phyloP scores from a whole-genome alignment of 257 asterid species.

The Agastache rugosa region DNA sequence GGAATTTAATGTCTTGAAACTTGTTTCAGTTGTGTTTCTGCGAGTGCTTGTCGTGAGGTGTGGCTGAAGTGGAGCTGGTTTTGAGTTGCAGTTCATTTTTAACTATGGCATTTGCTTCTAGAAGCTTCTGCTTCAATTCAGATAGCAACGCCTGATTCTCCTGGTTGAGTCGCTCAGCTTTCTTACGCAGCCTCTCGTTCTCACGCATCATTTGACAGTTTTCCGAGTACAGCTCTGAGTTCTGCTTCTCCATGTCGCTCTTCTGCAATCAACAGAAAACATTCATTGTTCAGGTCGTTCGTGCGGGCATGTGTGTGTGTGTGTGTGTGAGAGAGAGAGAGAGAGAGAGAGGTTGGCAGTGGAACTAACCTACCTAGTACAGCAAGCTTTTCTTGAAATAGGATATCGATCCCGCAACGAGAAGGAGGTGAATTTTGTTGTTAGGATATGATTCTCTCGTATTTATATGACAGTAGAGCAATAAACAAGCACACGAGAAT shows the following conservation, averaged over 20 bases:
- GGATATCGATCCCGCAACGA: neutral
- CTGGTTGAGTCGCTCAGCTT: constrained; percentile 54
- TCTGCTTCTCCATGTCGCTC: constrained; percentile 53
- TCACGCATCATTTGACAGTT: constrained; percentile 54
- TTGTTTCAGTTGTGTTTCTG: constrained; percentile 39
- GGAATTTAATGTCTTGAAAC: constrained; percentile 12
- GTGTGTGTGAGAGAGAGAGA: neutral
- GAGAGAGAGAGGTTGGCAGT: constrained; percentile 11
- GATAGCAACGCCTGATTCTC: constrained; percentile 58
- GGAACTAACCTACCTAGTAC: constrained; percentile 26
- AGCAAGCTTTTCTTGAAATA: neutral
- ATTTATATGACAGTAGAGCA: constrained; percentile 24
- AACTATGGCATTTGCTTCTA: constrained; percentile 34
- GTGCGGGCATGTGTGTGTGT: neutral
- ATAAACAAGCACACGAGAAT: constrained; percentile 28
- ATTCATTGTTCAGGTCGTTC: neutral
- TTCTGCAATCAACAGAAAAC: constrained; percentile 37
- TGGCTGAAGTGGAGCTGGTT: constrained; percentile 35
- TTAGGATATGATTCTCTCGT: neutral
- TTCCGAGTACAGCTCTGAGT: constrained; percentile 54
- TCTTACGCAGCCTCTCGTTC: constrained; percentile 58
- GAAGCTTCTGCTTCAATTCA: constrained; percentile 49
- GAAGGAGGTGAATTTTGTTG: constrained; percentile 12
- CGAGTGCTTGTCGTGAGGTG: constrained; percentile 34
- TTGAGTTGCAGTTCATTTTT: constrained; percentile 29